Conservation (phyloP, 2,329 filamentous ascomycete genomes). For the Colletotrichum gigasporum region DNA sequence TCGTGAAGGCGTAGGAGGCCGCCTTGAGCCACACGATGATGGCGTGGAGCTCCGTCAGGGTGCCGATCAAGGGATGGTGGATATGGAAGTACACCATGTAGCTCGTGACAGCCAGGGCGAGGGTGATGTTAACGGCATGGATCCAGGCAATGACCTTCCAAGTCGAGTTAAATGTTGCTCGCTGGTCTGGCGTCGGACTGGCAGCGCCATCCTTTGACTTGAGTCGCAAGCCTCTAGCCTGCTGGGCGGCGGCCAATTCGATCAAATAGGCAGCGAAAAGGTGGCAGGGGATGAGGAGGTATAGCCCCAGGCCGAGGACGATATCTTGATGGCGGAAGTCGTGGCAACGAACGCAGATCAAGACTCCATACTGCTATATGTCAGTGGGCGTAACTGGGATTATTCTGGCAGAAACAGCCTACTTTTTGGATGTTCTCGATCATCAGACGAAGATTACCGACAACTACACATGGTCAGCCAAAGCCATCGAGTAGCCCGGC, state of each 20-base stretch:
- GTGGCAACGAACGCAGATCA: constrained; percentile 91
- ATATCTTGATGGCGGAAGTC: constrained; percentile 85
- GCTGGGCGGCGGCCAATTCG: constrained; percentile 82
- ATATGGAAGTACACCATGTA: constrained; percentile 90
- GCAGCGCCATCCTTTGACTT: constrained; percentile 60
- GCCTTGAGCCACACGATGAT: constrained; percentile 97
- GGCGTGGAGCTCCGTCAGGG: constrained; percentile 88
- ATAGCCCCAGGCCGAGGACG: constrained; percentile 78
- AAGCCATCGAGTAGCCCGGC: neutral
- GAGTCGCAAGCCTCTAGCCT: constrained; percentile 75
- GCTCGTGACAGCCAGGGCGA: constrained; percentile 83
- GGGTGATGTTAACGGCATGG: constrained; percentile 84
- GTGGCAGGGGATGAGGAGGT: constrained; percentile 89
- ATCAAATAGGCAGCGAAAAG: constrained; percentile 91
- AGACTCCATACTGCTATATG: constrained; percentile 81
- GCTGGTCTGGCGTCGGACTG: constrained; percentile 68
- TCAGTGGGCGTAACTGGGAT: constrained; percentile 26
- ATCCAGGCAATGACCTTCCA: constrained; percentile 85
- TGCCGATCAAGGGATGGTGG: constrained; percentile 93
- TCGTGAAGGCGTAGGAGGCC: constrained; percentile 95
- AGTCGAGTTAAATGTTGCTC: constrained; percentile 73
- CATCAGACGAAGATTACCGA: constrained; percentile 91
- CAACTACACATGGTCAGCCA: constrained; percentile 63
- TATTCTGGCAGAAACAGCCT: constrained; percentile 28
- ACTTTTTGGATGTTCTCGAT: constrained; percentile 98